A percentile compares a stretch with the other conserved stretches of the same genome.
phyloP scores from a whole-genome alignment of 129 eudicot species.

The Erigeron canadensis region DNA sequence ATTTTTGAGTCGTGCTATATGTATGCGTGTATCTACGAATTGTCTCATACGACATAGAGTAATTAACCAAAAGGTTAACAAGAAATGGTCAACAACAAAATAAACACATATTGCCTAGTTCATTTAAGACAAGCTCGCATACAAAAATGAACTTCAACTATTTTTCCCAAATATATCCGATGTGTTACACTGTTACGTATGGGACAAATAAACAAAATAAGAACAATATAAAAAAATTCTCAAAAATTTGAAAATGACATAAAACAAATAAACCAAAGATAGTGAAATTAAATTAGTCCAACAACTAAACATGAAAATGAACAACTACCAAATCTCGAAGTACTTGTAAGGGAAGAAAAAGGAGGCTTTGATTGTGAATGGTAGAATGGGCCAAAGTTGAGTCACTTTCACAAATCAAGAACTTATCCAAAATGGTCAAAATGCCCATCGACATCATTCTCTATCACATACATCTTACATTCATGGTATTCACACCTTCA shows the following conservation, averaged over 20 bases:
- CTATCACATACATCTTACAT: constrained; percentile 1
- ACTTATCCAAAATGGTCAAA: constrained; percentile 34
- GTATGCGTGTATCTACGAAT: no score
- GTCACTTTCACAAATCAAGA: constrained; percentile 29
- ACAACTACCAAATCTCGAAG: constrained; percentile 33
- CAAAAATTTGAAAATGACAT: constrained; percentile 15
- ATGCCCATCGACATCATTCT: constrained; percentile 19
- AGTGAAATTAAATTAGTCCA: constrained; percentile 15
- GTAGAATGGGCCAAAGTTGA: constrained; percentile 24
- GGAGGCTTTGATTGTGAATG: constrained; percentile 22
- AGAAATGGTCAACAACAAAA: no score
- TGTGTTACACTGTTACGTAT: neutral
- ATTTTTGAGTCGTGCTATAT: no score
- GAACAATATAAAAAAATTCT: neutral
- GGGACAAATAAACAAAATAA: no score
- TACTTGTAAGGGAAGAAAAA: constrained; percentile 27
- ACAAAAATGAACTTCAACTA: no score
- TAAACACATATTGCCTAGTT: no score
- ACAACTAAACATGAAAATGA: constrained; percentile 26
- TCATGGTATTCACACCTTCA: constrained; percentile 18
- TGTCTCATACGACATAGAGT: no score
- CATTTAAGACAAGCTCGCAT: neutral
- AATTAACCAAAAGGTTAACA: no score
- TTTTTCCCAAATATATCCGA: no score
- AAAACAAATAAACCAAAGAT: constrained; percentile 7